A percentile compares a stretch with the other conserved stretches of the same genome.
Conservation (phyloP, 176 grass and related monocot genomes). For the Oryza nivara region DNA sequence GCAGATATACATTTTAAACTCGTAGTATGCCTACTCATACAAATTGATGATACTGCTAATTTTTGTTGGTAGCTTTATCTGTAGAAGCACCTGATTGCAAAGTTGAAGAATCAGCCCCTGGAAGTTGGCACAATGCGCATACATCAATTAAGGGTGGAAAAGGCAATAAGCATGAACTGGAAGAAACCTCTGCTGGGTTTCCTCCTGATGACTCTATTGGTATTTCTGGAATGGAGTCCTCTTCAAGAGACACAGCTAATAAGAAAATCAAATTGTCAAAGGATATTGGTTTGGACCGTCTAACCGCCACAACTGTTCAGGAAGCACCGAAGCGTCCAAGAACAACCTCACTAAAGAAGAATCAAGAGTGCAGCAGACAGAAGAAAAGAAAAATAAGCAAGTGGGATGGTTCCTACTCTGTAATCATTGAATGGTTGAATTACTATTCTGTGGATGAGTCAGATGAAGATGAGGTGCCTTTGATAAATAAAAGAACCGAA, state of each 20-base stretch:
- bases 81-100: slow-evolving; percentile 46
- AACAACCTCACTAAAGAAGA: slow-evolving; percentile 38
- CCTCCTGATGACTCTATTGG: slow-evolving; percentile 18
- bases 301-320: slow-evolving; percentile 1
- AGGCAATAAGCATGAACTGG: slow-evolving; percentile 36
- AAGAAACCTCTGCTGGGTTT: slow-evolving; percentile 34
- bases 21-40: slow-evolving; percentile 13
- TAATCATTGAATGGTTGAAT: slow-evolving; percentile 53
- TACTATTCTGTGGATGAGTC: slow-evolving; percentile 47
- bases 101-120: slow-evolving; percentile 22
- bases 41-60: slow-evolving; percentile 21
- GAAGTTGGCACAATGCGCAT: slow-evolving; percentile 27
- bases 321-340: slow-evolving; percentile 46
- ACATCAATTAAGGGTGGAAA: slow-evolving; percentile 33
- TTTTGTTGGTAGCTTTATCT: slow-evolving; percentile 40
- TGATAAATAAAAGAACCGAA: slow-evolving; percentile 70
- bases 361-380: slow-evolving; percentile 32
- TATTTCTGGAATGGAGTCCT: slow-evolving; percentile 37
- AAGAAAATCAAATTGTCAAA: slow-evolving; percentile 56
- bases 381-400: slow-evolving; percentile 59
- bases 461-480: slow-evolving; percentile 58
- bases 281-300: slow-evolving; percentile 25
- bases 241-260: slow-evolving; percentile 30
- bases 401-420: slow-evolving; percentile 22
- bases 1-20: slow-evolving; percentile 3